Evolutionary conservation across 305 asterid species (phyloP).

Genomic region (Solanum chacoense): DNA sequence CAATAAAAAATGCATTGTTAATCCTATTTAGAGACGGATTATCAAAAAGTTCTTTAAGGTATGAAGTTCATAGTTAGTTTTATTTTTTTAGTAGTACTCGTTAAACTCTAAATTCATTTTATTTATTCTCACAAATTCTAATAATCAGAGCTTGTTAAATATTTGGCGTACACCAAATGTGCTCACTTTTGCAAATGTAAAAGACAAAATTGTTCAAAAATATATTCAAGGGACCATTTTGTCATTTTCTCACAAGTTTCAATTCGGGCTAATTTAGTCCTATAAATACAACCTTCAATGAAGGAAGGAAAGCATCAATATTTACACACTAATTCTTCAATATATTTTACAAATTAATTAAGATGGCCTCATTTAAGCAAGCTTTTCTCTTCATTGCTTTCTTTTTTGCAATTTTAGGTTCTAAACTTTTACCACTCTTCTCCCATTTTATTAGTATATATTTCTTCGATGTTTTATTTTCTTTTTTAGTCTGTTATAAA

Average conservation of each 20-base stretch:
- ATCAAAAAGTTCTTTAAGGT: not conserved
- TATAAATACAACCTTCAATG: not conserved
- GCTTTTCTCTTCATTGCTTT: not conserved
- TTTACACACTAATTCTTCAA: not conserved
- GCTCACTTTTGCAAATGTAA: not conserved
- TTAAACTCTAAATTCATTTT: not conserved
- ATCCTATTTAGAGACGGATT: not conserved
- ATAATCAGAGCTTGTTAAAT: not conserved
- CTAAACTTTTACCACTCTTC: not conserved
- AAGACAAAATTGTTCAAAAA: not conserved
- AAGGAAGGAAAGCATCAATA: not conserved
- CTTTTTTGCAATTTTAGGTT: not conserved
- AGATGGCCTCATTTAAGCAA: not conserved
- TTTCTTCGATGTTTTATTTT: not conserved
- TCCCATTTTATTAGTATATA: not conserved
- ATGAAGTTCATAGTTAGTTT: no score
- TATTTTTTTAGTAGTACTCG: no score
- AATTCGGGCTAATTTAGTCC: not conserved
- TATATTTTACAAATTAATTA: not conserved
- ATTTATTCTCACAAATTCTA: not conserved
- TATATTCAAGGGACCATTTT: not conserved
- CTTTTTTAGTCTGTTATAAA: not conserved
- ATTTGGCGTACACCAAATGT: not conserved
- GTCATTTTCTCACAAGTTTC: not conserved
- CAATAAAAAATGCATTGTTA: no score